Evolutionary conservation across 768 basidiomycete genomes (phyloP).

Genomic region (Cystobasidiopsis lactophilus): DNA sequence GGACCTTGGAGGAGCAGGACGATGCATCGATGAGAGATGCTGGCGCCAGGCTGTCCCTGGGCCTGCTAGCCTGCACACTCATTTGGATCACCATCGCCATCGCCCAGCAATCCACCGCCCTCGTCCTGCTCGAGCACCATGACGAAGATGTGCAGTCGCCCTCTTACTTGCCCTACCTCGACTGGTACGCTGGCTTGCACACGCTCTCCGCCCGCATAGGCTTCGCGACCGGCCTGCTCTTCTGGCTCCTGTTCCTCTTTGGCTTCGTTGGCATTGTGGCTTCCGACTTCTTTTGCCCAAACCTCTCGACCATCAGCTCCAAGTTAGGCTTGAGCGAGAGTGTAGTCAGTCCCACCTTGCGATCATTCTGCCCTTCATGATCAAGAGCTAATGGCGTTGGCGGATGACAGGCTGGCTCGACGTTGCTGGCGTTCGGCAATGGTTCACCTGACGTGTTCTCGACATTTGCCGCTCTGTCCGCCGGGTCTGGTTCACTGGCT

Average conservation of each 20-base stretch:
- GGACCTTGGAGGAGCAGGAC: no score
- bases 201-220: slow-evolving; percentile 30
- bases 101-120: no score
- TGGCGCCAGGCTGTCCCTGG: no score
- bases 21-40: no score
- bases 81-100: no score
- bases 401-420: slow-evolving; percentile 49
- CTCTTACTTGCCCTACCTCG: neutral
- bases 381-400: neutral
- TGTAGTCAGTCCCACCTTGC: slow-evolving; percentile 44
- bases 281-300: slow-evolving; percentile 93
- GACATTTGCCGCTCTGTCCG: slow-evolving; percentile 78
- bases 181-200: neutral
- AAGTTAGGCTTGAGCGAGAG: slow-evolving; percentile 43
- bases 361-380: neutral
- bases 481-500: slow-evolving; percentile 65
- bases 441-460: slow-evolving; percentile 92
- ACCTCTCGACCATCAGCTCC: slow-evolving; percentile 60
- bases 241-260: slow-evolving; percentile 82
- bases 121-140: neutral
- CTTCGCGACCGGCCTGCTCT: slow-evolving; percentile 36
- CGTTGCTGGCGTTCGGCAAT: slow-evolving; percentile 90
- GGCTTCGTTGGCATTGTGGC: slow-evolving; percentile 86
- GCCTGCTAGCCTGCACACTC: no score
- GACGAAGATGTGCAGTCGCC: neutral